A percentile compares a stretch with the other conserved stretches of the same genome.
These are phyloP conservation scores for Colletotrichum sp. DNA, from an alignment of 2,329 filamentous ascomycete species.

Conservation along the genomic window DNA sequence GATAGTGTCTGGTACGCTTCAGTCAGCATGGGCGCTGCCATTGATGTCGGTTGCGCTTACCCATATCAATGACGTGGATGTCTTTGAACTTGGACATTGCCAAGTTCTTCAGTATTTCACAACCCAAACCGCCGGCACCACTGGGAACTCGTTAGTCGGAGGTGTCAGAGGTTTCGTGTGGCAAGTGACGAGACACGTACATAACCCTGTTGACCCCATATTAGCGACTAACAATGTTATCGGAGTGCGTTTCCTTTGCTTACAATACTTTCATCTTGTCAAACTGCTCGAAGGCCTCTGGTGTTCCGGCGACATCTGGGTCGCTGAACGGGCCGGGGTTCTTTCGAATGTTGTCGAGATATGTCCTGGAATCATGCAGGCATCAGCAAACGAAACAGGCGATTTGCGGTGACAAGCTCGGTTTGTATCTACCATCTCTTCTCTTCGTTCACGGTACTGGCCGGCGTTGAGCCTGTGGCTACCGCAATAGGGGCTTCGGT, in stretches of 20 bases:
- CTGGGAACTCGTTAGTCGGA: slow-evolving; percentile 50
- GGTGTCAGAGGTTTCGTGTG: slow-evolving; percentile 12
- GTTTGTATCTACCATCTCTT: slow-evolving; percentile 14
- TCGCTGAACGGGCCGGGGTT: slow-evolving; percentile 84
- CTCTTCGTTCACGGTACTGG: slow-evolving; percentile 1
- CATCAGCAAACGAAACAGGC: neutral
- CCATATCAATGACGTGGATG: slow-evolving; percentile 99
- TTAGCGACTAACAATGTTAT: slow-evolving; percentile 20
- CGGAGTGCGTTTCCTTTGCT: slow-evolving; percentile 32
- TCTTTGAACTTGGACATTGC: slow-evolving; percentile 95
- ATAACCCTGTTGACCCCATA: slow-evolving; percentile 49
- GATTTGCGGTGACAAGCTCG: neutral
- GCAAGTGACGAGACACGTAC: slow-evolving; percentile 38
- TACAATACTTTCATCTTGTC: slow-evolving; percentile 79
- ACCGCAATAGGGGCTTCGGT: neutral
- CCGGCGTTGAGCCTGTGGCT: neutral
- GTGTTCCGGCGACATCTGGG: slow-evolving; percentile 53
- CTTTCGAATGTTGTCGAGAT: slow-evolving; percentile 81
- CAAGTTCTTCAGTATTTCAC: slow-evolving; percentile 95
- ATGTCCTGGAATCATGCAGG: slow-evolving; percentile 62
- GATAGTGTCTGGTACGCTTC: slow-evolving; percentile 75
- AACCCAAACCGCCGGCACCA: slow-evolving; percentile 91
- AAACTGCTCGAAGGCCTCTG: slow-evolving; percentile 60
- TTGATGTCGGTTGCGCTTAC: slow-evolving; percentile 47
- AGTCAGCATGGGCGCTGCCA: neutral